Conservation (phyloP, 441 rosid species). For the Brassica hybrid region DNA sequence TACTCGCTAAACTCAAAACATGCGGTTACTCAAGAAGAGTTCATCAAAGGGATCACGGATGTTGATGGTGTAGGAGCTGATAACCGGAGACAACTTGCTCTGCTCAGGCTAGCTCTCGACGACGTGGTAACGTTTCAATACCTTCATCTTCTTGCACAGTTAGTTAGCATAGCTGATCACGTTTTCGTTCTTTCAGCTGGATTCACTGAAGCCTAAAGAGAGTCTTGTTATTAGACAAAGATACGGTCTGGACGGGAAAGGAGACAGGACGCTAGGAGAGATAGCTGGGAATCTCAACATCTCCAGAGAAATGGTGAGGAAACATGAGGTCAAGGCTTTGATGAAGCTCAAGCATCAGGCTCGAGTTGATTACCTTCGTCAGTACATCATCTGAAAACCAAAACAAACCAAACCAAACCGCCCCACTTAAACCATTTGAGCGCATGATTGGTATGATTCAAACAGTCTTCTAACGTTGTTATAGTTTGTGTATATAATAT, state of each 20-base stretch:
- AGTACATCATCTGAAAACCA: slow-evolving; percentile 55
- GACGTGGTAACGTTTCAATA: slow-evolving; percentile 65
- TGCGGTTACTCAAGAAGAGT: slow-evolving; percentile 77
- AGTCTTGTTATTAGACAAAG: slow-evolving; percentile 88
- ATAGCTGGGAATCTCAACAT: slow-evolving; percentile 87
- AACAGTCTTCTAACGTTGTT: slow-evolving; percentile 16
- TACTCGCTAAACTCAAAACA: slow-evolving; percentile 77
- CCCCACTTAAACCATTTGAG: too few species aligned
- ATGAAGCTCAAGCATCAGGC: slow-evolving; percentile 97
- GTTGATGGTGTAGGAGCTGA: slow-evolving; percentile 69
- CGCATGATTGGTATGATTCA: too few species aligned
- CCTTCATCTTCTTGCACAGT: slow-evolving; percentile 8
- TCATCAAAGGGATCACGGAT: slow-evolving; percentile 73
- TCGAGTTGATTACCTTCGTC: slow-evolving; percentile 80
- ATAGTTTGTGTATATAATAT: slow-evolving; percentile 37
- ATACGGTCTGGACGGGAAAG: slow-evolving; percentile 92
- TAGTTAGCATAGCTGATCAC: slow-evolving; percentile 8
- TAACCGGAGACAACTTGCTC: slow-evolving; percentile 69
- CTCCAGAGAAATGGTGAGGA: slow-evolving; percentile 95
- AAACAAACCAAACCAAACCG: background rate
- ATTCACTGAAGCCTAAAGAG: slow-evolving; percentile 95
- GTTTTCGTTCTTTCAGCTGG: slow-evolving; percentile 59
- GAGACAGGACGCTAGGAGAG: slow-evolving; percentile 86
- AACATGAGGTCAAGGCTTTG: slow-evolving; percentile 89
- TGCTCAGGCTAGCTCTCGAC: slow-evolving; percentile 93